Base-by-base conservation (phyloP, 2,329 filamentous ascomycete genomes). In the Penicillium expansum region DNA sequence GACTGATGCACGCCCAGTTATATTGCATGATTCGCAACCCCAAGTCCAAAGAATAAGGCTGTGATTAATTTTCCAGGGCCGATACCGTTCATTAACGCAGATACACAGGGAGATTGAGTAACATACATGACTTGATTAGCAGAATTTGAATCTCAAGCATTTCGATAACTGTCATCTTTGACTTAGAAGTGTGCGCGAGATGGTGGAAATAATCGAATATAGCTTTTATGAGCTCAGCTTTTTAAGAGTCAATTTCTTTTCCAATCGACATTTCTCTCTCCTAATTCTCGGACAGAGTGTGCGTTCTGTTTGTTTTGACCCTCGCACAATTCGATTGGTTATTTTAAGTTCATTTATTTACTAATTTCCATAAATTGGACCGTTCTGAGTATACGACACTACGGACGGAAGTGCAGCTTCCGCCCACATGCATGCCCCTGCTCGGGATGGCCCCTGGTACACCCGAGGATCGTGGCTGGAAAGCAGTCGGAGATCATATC, bases 21-120 rank as follows among this genome's bases (percentile, higher is more conserved):
- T 66, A 66, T 52, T 65, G 64, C 59, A 66, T 66, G 64, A 62
- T 60, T 49, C 64, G 64, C 24, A 45, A 54, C n/a, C 59, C 63
- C 2, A 61, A 54, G 20, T 39, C 27, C 20, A 64, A 63, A 18
- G 37, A 50, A 27, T 63, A 42, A 57, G 14, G 16, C 20, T 24
- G 11, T 14, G 22, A n/a, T 24, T 10, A 22, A 29, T 10, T 29
- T 14, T 18, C 22, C 4, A 37, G 14, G 10, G 20, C 20, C 16
- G 33, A 30, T 30, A 30, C 18, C 16, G 4, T 42, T 50, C 37
- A 41, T 30, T 30, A 16, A 37, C 33, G 8, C 20, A 49, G 14
- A 49, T 29, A 18, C 20, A 7, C 22, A 27, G 47, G 11, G 22
- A 27, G 4, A 8, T 27, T 16, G 32, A 27, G 24, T 38, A 24